Conservation (phyloP, 2,329 filamentous ascomycete genomes). For the Ilyonectria destructans region DNA sequence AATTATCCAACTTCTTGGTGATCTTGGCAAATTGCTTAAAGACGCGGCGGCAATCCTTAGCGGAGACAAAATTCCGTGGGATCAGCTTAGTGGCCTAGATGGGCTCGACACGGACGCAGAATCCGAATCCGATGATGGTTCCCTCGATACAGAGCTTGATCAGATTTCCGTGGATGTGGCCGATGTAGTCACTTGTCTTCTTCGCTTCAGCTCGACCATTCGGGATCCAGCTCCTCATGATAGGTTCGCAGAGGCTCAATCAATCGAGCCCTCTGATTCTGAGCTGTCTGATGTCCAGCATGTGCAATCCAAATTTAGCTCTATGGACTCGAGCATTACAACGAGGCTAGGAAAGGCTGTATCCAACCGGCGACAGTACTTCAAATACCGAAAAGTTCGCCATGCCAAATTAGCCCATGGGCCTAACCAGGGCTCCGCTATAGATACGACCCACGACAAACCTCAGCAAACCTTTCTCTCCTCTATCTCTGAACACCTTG, state of each 20-base stretch:
- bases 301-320: not conserved
- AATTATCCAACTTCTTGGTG: not conserved
- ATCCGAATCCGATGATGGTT: not conserved
- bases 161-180: not conserved
- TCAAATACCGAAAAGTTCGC: conserved; percentile 28
- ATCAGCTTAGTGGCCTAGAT: conserved; percentile 9
- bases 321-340: accelerated
- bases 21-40: not conserved
- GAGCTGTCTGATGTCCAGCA: conserved; percentile 28
- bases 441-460: not conserved
- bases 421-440: not conserved
- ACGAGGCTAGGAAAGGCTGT: conserved; percentile 12
- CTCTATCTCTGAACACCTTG: conserved; percentile 1
- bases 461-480: not conserved
- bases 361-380: conserved; percentile 21
- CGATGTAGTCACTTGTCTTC: conserved; percentile 23
- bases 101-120: not conserved
- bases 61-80: not conserved
- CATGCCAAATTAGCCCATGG: not conserved
- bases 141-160: not conserved
- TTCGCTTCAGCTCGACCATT: not conserved
- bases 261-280: not conserved
- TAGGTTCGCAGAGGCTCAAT: not conserved
- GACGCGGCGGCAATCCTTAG: conserved; percentile 4
- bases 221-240: conserved; percentile 34